Conservation (phyloP, 768 basidiomycete genomes). For the Fomitopsis pulvina region DNA sequence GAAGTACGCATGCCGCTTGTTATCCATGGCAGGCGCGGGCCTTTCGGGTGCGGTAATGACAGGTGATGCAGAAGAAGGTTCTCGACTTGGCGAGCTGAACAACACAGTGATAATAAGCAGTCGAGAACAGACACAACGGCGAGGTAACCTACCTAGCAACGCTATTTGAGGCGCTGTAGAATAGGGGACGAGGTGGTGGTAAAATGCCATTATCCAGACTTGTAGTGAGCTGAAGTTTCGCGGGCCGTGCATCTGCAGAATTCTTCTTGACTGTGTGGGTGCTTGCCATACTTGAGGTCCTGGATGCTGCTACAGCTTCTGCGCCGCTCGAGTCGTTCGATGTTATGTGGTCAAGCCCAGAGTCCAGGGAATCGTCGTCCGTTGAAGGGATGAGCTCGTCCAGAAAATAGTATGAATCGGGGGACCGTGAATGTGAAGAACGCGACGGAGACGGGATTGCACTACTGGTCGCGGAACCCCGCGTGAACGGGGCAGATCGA, state of each 20-base stretch:
- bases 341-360: neutral
- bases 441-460: constrained; percentile 34
- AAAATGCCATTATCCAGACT: constrained; percentile 1
- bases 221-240: constrained; percentile 31
- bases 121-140: neutral
- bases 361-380: constrained; percentile 34
- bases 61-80: constrained; percentile 18
- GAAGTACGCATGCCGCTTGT: constrained; percentile 90
- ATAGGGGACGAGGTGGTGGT: constrained; percentile 18
- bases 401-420: constrained; percentile 30
- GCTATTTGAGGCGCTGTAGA: neutral
- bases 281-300: constrained; percentile 1
- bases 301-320: neutral
- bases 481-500: constrained; percentile 37
- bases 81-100: constrained; percentile 14
- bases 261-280: constrained; percentile 57
- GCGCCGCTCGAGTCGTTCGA: neutral
- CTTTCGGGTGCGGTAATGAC: constrained; percentile 36
- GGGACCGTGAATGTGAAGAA: constrained; percentile 42
- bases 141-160: neutral
- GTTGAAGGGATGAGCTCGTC: constrained; percentile 39
- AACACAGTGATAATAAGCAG: constrained; percentile 9
- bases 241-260: constrained; percentile 72
- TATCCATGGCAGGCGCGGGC: constrained; percentile 55
- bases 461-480: constrained; percentile 21